Evolutionary conservation across 2,329 filamentous ascomycete genomes (phyloP), one percentile per base, ranked within the genome.

Genomic region (Sordariomycetes sp.): DNA sequence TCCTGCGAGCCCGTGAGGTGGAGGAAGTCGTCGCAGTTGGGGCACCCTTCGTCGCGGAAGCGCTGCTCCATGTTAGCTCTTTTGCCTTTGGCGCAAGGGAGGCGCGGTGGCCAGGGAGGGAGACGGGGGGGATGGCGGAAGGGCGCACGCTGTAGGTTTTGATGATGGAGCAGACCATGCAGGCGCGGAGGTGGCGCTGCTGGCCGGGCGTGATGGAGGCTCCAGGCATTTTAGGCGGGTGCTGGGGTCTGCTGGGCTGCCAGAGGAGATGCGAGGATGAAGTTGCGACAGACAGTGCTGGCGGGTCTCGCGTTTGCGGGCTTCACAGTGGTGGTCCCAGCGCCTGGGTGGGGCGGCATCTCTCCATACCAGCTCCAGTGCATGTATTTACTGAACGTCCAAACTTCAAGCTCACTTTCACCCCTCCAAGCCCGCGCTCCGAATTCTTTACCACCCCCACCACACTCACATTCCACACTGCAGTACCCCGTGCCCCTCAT

Each of bases 101-200:
- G 58, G 10, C 28, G 40, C 28, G 46, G 35, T 34, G 54, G 11
- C 14, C 53, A 12, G 51, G 24, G 25, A 57, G 54, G 57, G 60
- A 53, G 35, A 62, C 37, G 55, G 58, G 55, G 35, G 59, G 54
- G 59, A 59, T 34, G 61, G 57, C 35, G 59, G 56, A 34, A 46
- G 52, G 16, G 70, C 81, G 65, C 76, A 91, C 88, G 64, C 79
- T 80, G 68, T 87, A 85, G 61, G 89, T 87, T 79, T 93, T 90
- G 63, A 97, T 90, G 69, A 97, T 88, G 58, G 90, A 93, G 83
- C 94, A 99, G 65, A 97, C 90, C 91, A 99, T 97, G 79, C 94
- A 99, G 68, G 94, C 94, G 74, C 94, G 92, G 65, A 96, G 82
- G 71, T 89, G 86, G 74, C 92, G 89, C 76, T 88, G 85, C 74